Evolutionary conservation across 345 rosid genomes (phyloP).

Genomic region (Citrus maxima): DNA sequence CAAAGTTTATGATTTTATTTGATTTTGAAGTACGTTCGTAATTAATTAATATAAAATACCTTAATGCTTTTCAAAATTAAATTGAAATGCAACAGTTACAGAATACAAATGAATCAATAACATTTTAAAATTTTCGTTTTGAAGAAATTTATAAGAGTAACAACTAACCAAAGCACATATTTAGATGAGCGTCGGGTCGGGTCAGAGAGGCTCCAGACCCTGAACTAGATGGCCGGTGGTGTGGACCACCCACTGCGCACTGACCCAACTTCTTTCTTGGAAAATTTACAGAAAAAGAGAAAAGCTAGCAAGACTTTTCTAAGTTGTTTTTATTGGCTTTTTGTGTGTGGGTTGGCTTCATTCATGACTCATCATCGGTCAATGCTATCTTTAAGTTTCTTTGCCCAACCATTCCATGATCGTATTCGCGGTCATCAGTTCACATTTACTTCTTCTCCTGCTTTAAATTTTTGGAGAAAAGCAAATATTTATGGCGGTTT

Average conservation of each 20-base stretch:
- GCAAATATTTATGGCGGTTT: too few species aligned
- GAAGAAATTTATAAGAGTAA: too few species aligned
- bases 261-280: background rate
- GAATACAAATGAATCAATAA: too few species aligned
- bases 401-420: background rate
- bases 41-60: too few species aligned
- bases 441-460: background rate
- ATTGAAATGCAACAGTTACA: too few species aligned
- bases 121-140: too few species aligned
- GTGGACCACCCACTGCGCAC: background rate
- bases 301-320: background rate
- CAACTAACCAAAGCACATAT: too few species aligned
- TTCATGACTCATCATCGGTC: background rate
- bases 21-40: too few species aligned
- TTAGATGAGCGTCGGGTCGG: background rate
- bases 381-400: background rate
- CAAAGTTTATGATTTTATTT: too few species aligned
- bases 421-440: background rate
- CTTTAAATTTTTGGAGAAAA: background rate
- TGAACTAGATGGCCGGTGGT: background rate
- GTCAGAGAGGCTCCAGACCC: background rate
- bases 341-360: background rate
- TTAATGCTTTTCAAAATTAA: too few species aligned
- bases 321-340: background rate
- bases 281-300: background rate